Conservation (phyloP, 352 stramenopile genomes). For the Phytopythium chamaehyphon region DNA sequence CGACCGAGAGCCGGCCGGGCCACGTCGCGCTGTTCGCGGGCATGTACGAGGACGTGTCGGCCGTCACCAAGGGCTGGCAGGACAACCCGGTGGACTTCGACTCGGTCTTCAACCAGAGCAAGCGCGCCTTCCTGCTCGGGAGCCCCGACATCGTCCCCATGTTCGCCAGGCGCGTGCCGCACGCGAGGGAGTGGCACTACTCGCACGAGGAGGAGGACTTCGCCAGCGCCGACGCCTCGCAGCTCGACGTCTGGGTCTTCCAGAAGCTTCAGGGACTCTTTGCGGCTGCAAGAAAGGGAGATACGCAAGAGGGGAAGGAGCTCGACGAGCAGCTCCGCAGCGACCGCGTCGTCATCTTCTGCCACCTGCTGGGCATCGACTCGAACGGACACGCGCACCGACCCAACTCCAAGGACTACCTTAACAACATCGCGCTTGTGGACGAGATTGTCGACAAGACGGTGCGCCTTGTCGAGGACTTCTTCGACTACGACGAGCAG, state of each 20-base stretch:
- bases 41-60: conserved; percentile 88
- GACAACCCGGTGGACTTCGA: conserved; percentile 88
- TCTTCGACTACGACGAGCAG: conserved; percentile 55
- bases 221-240: conserved; percentile 58
- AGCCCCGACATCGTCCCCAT: conserved; percentile 86
- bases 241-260: conserved; percentile 80
- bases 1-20: conserved; percentile 79
- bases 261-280: conserved; percentile 45
- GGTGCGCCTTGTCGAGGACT: conserved; percentile 52
- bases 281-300: conserved; percentile 1
- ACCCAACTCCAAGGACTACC: conserved; percentile 68
- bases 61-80: conserved; percentile 85
- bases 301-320: conserved; percentile 7
- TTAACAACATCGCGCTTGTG: conserved; percentile 82
- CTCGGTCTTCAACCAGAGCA: conserved; percentile 83
- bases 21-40: conserved; percentile 84
- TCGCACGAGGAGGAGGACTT: conserved; percentile 81
- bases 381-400: conserved; percentile 84
- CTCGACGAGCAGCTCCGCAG: conserved; percentile 31
- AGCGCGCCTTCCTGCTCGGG: conserved; percentile 60
- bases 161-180: conserved; percentile 73
- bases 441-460: conserved; percentile 73
- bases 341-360: conserved; percentile 67
- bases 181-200: conserved; percentile 67
- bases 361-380: conserved; percentile 82